Evolutionary conservation across 129 eudicot species (phyloP).

Genomic region (Centrapalus pauciflorus): DNA sequence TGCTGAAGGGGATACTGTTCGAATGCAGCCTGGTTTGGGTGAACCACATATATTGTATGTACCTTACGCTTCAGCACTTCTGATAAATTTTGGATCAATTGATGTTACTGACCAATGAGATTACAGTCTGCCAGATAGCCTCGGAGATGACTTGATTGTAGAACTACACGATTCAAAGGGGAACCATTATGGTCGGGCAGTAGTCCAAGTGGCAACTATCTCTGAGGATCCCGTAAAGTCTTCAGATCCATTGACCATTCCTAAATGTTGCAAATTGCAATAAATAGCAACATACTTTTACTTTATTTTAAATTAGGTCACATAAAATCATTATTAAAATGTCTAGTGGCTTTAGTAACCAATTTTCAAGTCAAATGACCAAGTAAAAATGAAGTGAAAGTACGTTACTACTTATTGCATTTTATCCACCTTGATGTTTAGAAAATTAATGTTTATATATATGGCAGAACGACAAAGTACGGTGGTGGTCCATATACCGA

Average conservation of each 20-base stretch:
- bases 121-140: constrained; percentile 77
- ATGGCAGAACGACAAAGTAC: constrained; percentile 66
- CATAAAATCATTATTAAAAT: background rate
- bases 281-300: background rate
- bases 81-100: background rate
- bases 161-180: constrained; percentile 71
- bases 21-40: constrained; percentile 79
- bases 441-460: constrained; percentile 3
- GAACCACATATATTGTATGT: constrained; percentile 82
- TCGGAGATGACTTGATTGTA: constrained; percentile 70
- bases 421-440: background rate
- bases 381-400: background rate
- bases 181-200: constrained; percentile 56
- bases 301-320: background rate
- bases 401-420: background rate
- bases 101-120: constrained; percentile 31
- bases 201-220: constrained; percentile 71
- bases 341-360: background rate
- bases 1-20: constrained; percentile 60
- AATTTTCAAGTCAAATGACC: background rate
- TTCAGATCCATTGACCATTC: background rate
- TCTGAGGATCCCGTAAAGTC: constrained; percentile 66
- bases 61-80: background rate
- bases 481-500: constrained; percentile 80
- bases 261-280: background rate